Base-by-base conservation (phyloP, 139 green algal genomes). In the Micractinium conductrix region DNA sequence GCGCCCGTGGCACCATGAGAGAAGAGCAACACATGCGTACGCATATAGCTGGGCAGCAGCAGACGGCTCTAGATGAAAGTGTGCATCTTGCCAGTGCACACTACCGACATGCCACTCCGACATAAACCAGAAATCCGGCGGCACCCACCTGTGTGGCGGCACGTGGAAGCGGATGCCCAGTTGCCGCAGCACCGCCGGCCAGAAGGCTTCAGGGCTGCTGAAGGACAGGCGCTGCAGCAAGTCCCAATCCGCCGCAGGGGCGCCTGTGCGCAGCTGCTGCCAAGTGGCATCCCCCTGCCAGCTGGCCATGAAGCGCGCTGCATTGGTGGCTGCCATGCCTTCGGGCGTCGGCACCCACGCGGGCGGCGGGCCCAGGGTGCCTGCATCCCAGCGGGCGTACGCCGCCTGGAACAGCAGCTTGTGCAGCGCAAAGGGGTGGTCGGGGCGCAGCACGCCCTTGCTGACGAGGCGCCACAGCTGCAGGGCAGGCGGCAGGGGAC, bases 171-270 rank as follows among this genome's bases (percentile, higher is more conserved):
- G 21, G 0, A 96, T 72, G 10, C 86, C 58, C 37, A 96, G 88
- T 2, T 80, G 48, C 38, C 79, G 12, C 50, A 96, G 75, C 44
- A 92, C 83, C 9, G 79, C 69, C 0, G 85, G 79, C 93, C 93
- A 96, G 71, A 96, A 95, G 0, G 62, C 68, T 63, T 95, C 90
- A 0, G 93, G 92, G 19, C 91, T 67, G 38, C 79, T 42, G 68
- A 81, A 89, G 0, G 93, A 95, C 5, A 94, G 43, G 7, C 68
- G 74, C 62, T 96, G 80, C 78, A 96, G 85, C 80, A 93, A 62
- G 14, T 73, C 78, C 85, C 88, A 93, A 74, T 93, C 90, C 4
- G 65, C 6, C 0, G 28, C 22, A 0, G 86, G 81, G 45, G 84
- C 38, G 4, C 86, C 89, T 73, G 5, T 17, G 28, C 71, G 71